These are phyloP conservation scores for Rhododendron henanense DNA, from an alignment of 148 eudicot species.

Conservation along the genomic window DNA sequence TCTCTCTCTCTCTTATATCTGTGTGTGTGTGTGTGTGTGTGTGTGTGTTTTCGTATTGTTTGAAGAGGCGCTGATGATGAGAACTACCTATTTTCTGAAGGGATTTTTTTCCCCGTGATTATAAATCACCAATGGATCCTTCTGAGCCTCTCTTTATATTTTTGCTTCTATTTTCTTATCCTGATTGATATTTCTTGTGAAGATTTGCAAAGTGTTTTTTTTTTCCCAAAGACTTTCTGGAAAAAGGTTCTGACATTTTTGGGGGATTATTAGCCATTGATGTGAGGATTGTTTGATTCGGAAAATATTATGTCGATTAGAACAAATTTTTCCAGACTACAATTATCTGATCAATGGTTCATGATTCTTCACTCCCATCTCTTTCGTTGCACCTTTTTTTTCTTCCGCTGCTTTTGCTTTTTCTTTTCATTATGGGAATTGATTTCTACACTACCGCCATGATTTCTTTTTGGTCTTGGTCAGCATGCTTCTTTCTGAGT, in stretches of 20 bases:
- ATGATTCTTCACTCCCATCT: not conserved
- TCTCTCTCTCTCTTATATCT: not conserved
- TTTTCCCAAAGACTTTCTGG: too few relatives aligned
- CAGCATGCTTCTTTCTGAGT: too few relatives aligned
- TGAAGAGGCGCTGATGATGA: slow-evolving; percentile 33
- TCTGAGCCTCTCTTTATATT: slow-evolving; percentile 32
- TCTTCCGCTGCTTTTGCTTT: not conserved
- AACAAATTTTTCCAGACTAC: slow-evolving; percentile 41
- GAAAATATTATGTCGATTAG: slow-evolving; percentile 31
- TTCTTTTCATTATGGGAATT: too few relatives aligned
- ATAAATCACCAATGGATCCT: slow-evolving; percentile 54
- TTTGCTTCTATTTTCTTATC: not conserved
- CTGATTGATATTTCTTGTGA: not conserved
- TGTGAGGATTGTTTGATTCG: slow-evolving; percentile 30
- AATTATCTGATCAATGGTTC: slow-evolving; percentile 48
- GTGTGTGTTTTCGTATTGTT: not conserved
- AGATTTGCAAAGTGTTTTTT: not conserved
- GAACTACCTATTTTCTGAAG: slow-evolving; percentile 50
- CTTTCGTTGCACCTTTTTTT: not conserved
- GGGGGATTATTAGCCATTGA: slow-evolving; percentile 17
- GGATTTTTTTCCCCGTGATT: slow-evolving; percentile 26
- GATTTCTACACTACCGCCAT: too few relatives aligned
- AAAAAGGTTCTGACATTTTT: too few relatives aligned
- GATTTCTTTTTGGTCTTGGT: too few relatives aligned
- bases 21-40: not conserved